phyloP scores from a whole-genome alignment of 495 filamentous ascomycete species.

The Penicillium coffeae region DNA sequence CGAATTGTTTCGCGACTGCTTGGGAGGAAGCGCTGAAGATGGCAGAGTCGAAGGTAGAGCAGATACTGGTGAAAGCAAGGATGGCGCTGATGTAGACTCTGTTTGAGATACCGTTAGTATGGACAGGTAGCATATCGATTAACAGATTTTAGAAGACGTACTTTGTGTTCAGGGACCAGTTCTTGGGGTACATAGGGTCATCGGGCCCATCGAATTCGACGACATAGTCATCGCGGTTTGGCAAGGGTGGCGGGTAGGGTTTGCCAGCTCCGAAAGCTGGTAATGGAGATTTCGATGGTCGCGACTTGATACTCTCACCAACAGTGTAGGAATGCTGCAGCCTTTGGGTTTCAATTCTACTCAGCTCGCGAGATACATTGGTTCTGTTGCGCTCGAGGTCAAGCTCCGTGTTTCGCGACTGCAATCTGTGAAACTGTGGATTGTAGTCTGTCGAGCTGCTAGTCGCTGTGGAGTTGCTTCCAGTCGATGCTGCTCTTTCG shows the following conservation, averaged over 20 bases:
- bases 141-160: slow-evolving; percentile 20
- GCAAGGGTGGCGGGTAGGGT: slow-evolving; percentile 67
- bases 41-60: slow-evolving; percentile 37
- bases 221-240: slow-evolving; percentile 46
- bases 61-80: slow-evolving; percentile 37
- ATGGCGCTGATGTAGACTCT: slow-evolving; percentile 30
- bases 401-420: slow-evolving; percentile 52
- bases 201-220: slow-evolving; percentile 62
- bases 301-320: slow-evolving; percentile 31
- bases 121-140: not conserved
- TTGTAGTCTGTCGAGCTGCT: slow-evolving; percentile 31
- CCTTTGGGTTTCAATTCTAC: slow-evolving; percentile 59
- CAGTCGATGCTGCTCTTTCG: slow-evolving; percentile 19
- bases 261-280: slow-evolving; percentile 63
- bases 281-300: slow-evolving; percentile 43
- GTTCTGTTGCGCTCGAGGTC: slow-evolving; percentile 63
- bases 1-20: slow-evolving; percentile 34
- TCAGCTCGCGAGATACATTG: slow-evolving; percentile 53
- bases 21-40: slow-evolving; percentile 26
- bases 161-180: slow-evolving; percentile 76
- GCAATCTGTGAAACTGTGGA: slow-evolving; percentile 25
- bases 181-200: slow-evolving; percentile 75
- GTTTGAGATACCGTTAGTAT: not conserved
- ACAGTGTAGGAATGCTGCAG: slow-evolving; percentile 36
- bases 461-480: slow-evolving; percentile 20